These are phyloP conservation scores for Pneumocystis canis DNA, from an alignment of 1,139 yeast genomes.

Conservation along the genomic window DNA sequence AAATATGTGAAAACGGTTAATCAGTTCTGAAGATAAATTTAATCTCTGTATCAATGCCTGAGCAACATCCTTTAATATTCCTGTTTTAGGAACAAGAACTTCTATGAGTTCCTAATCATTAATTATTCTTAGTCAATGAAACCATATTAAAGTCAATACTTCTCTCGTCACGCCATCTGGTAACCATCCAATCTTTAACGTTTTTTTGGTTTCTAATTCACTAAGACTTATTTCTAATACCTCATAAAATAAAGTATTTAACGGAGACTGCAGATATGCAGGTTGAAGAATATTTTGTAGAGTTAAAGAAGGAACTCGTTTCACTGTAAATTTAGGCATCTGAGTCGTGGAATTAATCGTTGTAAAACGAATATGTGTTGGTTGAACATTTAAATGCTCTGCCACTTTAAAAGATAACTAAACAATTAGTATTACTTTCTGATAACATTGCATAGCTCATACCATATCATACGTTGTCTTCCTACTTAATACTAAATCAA, in stretches of 20 bases:
- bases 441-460: not conserved
- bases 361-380: conserved; percentile 51
- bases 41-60: conserved; percentile 43
- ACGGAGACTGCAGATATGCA: conserved; percentile 27
- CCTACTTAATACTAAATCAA: conserved; percentile 60
- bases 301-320: conserved; percentile 19
- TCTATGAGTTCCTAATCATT: conserved; percentile 39
- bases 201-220: conserved; percentile 63
- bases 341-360: conserved; percentile 23
- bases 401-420: conserved; percentile 45
- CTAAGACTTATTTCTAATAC: conserved; percentile 55
- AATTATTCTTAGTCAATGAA: not conserved
- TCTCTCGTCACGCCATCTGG: conserved; percentile 29
- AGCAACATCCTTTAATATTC: conserved; percentile 44
- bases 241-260: conserved; percentile 40
- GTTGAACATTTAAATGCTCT: conserved; percentile 37
- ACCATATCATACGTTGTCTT: conserved; percentile 40
- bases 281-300: conserved; percentile 33
- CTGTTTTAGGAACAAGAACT: conserved; percentile 49
- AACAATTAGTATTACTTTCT: not conserved
- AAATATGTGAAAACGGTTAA: conserved; percentile 46
- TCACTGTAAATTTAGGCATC: conserved; percentile 27
- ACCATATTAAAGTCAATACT: not conserved
- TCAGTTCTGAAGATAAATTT: conserved; percentile 36
- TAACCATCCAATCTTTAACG: conserved; percentile 33